Evolutionary conservation across 2,329 filamentous ascomycete species (phyloP), one percentile per base, ranked within the genome.

Genomic region (Fusarium goolgardi): DNA sequence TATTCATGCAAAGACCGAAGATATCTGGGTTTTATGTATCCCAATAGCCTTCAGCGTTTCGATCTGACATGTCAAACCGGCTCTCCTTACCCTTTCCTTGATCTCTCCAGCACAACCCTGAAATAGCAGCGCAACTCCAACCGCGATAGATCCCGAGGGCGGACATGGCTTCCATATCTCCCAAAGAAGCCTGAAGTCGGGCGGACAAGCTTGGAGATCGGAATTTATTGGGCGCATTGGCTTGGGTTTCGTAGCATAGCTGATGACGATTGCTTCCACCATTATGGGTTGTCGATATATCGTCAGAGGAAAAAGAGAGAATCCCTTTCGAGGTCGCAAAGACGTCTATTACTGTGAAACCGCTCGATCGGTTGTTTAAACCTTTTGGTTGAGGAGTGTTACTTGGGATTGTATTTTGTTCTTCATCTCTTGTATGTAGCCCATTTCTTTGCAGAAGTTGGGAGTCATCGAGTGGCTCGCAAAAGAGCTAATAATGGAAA

Each of bases 131-230:
- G 65, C 55, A 69, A 67, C 66, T 63, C 65, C 52, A 69, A 63
- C 65, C 65, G 61, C 44, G 37, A 53, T 49, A 49, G 51, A 52
- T 51, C 57, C 65, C 66, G 66, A 69, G 39, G 66, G 65, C 16
- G 65, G 66, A 69, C 65, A 67, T 63, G 66, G 61, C 65, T 63
- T 50, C 16, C 27, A 67, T 46, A 53, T 59, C 37, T 50, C 40
- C 15, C 23, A 59, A 41, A 23, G 20, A 67, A 27, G 35, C 37
- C 21, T 56, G 31, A 50, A 47, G 51, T 55, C 50, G 65, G 59
- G 34, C 29, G 59, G 56, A 44, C 52, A 57, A 65, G 46, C 25
- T 41, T 47, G 27, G 53, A 52, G 29, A 39, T 37, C 49, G 53
- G 54, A 20, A 35, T 11, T 18, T 65, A 41, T 64, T 44, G 32